Percentiles rank a stretch among this genome's conserved stretches.
phyloP scores from a whole-genome alignment of 257 asterid genomes.

The Gentiana macrophylla region DNA sequence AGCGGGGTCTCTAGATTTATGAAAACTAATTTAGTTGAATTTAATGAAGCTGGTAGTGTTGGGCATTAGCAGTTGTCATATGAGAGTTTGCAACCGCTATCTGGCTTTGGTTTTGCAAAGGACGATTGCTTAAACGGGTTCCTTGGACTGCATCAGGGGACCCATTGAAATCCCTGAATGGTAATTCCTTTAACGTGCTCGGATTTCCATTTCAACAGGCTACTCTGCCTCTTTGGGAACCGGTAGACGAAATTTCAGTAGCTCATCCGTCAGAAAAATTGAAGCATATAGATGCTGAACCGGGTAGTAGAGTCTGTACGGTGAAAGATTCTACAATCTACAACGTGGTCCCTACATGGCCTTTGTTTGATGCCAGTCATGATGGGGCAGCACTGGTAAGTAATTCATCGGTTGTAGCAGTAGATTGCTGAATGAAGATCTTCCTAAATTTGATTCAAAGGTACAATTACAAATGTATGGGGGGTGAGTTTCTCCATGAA shows the following conservation, averaged over 20 bases:
- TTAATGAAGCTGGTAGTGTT: slow-evolving; percentile 12
- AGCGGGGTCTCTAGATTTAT: slow-evolving; percentile 13
- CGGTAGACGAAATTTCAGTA: slow-evolving; percentile 29
- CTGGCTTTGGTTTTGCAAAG: slow-evolving; percentile 22
- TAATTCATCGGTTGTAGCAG: slow-evolving; percentile 15
- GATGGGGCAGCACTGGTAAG: slow-evolving; percentile 5
- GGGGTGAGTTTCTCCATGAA: slow-evolving; percentile 7
- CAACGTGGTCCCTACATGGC: slow-evolving; percentile 16
- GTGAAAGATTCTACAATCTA: slow-evolving; percentile 22
- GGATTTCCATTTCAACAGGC: slow-evolving; percentile 35
- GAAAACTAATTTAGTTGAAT: slow-evolving; percentile 19
- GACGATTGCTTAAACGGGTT: slow-evolving; percentile 29
- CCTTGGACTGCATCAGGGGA: slow-evolving; percentile 35
- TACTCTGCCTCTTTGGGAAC: slow-evolving; percentile 31
- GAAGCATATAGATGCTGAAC: slow-evolving; percentile 22
- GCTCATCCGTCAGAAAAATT: slow-evolving; percentile 28
- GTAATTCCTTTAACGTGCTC: slow-evolving; percentile 25
- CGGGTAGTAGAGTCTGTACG: slow-evolving; percentile 25
- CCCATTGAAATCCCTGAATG: slow-evolving; percentile 27
- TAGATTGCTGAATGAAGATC: slow-evolving; percentile 31
- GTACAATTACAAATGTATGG: slow-evolving; percentile 15
- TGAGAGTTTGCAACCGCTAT: slow-evolving; percentile 20
- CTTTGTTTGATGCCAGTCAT: slow-evolving; percentile 15
- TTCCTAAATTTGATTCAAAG: slow-evolving; percentile 32
- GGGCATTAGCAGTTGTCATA: not conserved